Evolutionary conservation across 345 rosid genomes (phyloP), one percentile per base, ranked within the genome.

Genomic region (Brassica rapa): DNA sequence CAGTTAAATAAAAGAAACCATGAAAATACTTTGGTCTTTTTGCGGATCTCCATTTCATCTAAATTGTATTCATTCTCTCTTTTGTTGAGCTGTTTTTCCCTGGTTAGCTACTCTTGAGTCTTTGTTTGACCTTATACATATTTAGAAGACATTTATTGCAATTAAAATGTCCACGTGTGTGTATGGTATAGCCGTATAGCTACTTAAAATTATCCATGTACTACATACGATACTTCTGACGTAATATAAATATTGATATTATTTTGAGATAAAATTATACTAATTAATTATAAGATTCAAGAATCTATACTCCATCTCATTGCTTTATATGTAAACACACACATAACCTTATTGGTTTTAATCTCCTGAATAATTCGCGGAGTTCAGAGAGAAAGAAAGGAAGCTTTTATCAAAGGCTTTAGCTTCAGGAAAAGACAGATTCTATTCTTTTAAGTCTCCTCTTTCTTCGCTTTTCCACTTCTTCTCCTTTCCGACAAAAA

Each of bases 381-480:
- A 68, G 10, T 51, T 68, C 66, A 51, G 70, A 69, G 43, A 77
- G 76, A 68, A 72, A 81, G 78, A 64, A 72, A 73, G 76, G 70
- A 76, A 81, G 81, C 78, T 80, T 76, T 83, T 66, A 21, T 81
- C 0, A 43, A 61, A 51, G 56, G 72, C 81, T 86, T 85, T 87
- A 72, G 83, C 92, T 90, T 89, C 61, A 84, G 85, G 86, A 78
- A 76, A 70, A 73, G 77, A 69, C 86, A 51, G 81, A 88, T 80
- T 80, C 91, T 83, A 85, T 85, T 78, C 86, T 83, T 87, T 74
- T 88, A 59, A 93, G 93, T 85, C 83, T 90, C 86, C 72, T 59
- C 83, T 75, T 83, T 83, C 80, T 71, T 82, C 71, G 73, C 71
- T 77, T 66, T 62, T 70, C 75, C 76, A 16, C 82, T 80, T 74